Evolutionary conservation across 371 early-diverging fungal genomes (phyloP).

Genomic region (Lichtheimia corymbifera): DNA sequence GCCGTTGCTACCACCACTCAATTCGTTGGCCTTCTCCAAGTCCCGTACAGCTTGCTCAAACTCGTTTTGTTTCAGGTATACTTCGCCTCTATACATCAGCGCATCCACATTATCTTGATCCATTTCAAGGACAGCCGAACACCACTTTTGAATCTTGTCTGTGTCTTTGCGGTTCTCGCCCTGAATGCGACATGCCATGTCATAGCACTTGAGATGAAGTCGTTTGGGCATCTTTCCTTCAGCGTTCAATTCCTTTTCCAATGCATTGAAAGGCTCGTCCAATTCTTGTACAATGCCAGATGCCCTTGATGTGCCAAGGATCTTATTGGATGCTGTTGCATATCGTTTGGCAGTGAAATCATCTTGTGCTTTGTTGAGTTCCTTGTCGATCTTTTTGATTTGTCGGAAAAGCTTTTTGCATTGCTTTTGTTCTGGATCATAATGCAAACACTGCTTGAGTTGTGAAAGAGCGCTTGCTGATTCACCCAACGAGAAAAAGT

Average conservation of each 20-base stretch:
- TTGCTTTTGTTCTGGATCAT: constrained; percentile 87
- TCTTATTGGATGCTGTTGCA: constrained; percentile 65
- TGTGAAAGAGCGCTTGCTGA: constrained; percentile 66
- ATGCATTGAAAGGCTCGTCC: constrained; percentile 41
- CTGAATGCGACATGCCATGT: constrained; percentile 62
- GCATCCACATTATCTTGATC: constrained; percentile 73
- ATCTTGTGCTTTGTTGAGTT: constrained; percentile 59
- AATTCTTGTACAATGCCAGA: constrained; percentile 52
- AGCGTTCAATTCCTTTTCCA: constrained; percentile 36
- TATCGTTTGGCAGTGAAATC: constrained; percentile 60
- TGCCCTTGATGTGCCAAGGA: constrained; percentile 50
- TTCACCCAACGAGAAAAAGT: constrained; percentile 72
- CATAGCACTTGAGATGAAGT: constrained; percentile 56
- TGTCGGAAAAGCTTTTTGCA: constrained; percentile 77
- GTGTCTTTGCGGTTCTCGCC: constrained; percentile 53
- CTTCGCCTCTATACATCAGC: constrained; percentile 69
- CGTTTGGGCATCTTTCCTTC: constrained; percentile 51
- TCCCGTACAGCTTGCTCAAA: constrained; percentile 76
- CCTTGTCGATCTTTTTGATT: constrained; percentile 81
- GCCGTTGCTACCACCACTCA: constrained; percentile 58
- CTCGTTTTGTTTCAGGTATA: constrained; percentile 65
- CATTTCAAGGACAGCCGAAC: constrained; percentile 53
- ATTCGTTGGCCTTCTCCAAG: constrained; percentile 70
- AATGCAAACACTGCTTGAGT: constrained; percentile 83
- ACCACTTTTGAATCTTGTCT: constrained; percentile 57